A percentile compares a stretch with the other conserved stretches of the same genome.
Conservation (phyloP, 1,284 basidiomycete species). For the Naganishia cerealis region DNA sequence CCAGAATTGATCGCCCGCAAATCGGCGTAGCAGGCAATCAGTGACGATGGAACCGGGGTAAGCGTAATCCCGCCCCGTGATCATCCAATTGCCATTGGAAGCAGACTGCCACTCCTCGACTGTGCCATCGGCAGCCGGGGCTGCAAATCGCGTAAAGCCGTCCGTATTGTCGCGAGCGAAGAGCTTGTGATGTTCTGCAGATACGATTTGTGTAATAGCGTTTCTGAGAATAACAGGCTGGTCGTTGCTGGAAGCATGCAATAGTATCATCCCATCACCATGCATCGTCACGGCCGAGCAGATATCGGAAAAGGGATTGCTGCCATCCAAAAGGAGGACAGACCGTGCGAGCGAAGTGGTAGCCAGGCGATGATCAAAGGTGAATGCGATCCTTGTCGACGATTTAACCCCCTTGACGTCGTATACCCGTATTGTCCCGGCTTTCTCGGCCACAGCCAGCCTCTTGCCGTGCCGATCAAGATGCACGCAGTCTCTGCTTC, state of each 20-base stretch:
- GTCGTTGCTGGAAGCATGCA: neutral
- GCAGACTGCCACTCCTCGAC: slow-evolving; percentile 20
- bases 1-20: slow-evolving; percentile 16
- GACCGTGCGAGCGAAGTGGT: neutral
- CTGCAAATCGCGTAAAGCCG: slow-evolving; percentile 1
- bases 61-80: neutral
- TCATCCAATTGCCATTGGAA: neutral
- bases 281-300: slow-evolving; percentile 8
- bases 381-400: neutral
- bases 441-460: neutral
- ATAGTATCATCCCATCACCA: slow-evolving; percentile 9
- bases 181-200: neutral
- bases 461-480: neutral
- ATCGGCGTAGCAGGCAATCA: neutral
- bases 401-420: neutral
- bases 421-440: slow-evolving; percentile 6
- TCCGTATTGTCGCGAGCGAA: neutral
- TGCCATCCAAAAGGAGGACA: slow-evolving; percentile 1
- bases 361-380: slow-evolving; percentile 5
- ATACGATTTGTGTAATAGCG: neutral
- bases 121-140: neutral
- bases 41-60: neutral
- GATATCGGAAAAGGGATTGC: slow-evolving; percentile 1
- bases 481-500: slow-evolving; percentile 7
- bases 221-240: neutral